phyloP scores from a whole-genome alignment of 495 filamentous ascomycete species.

The Penicillium argentinense region DNA sequence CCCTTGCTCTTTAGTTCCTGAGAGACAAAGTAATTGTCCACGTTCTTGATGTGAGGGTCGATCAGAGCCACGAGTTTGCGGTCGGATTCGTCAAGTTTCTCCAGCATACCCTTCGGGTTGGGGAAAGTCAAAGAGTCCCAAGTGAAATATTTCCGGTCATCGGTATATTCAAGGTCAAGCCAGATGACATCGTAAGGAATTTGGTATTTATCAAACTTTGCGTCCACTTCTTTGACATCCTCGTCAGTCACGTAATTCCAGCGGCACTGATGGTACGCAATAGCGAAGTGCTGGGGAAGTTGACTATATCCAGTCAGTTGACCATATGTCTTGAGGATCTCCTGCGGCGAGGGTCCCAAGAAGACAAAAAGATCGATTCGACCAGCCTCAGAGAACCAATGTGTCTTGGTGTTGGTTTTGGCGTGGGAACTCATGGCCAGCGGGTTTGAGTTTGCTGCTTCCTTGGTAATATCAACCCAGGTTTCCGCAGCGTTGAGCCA shows the following conservation, averaged over 20 bases:
- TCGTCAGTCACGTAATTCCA: slow-evolving; percentile 99
- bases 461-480: slow-evolving; percentile 92
- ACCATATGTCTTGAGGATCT: slow-evolving; percentile 76
- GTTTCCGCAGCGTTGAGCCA: slow-evolving; percentile 98
- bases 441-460: slow-evolving; percentile 72
- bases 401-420: slow-evolving; percentile 78
- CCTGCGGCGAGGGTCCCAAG: slow-evolving; percentile 79
- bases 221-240: slow-evolving; percentile 93
- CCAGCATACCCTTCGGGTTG: slow-evolving; percentile 82
- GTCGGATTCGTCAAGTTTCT: slow-evolving; percentile 77
- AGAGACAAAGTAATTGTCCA: slow-evolving; percentile 69
- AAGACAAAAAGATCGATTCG: slow-evolving; percentile 91
- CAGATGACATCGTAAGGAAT: slow-evolving; percentile 99
- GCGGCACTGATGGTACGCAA: slow-evolving; percentile 94
- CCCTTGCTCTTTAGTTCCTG: slow-evolving; percentile 81
- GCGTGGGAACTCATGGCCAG: slow-evolving; percentile 67
- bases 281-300: slow-evolving; percentile 85
- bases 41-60: slow-evolving; percentile 97
- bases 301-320: slow-evolving; percentile 94
- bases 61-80: slow-evolving; percentile 93
- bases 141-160: slow-evolving; percentile 95
- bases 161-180: slow-evolving; percentile 96
- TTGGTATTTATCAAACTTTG: slow-evolving; percentile 89
- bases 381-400: slow-evolving; percentile 95
- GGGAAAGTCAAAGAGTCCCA: slow-evolving; percentile 88